Evolutionary conservation across 208 protist species (phyloP).

Genomic region (Acanthamoeba lenticulata): DNA sequence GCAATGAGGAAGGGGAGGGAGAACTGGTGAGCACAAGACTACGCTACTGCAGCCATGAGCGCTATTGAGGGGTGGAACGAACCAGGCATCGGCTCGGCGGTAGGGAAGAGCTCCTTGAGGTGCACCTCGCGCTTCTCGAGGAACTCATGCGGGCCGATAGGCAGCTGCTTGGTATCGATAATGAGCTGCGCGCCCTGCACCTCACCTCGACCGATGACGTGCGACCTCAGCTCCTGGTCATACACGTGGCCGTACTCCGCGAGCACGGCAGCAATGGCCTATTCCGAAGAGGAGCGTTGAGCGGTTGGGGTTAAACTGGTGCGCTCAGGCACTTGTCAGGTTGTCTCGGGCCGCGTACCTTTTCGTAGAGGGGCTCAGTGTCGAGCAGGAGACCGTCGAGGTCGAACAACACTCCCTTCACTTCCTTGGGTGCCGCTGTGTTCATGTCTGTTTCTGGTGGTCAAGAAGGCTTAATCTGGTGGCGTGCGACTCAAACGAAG

Average conservation of each 20-base stretch:
- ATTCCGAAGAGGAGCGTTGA: background rate
- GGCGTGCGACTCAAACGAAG: background rate
- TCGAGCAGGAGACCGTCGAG: slow-evolving; percentile 69
- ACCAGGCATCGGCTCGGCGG: slow-evolving; percentile 56
- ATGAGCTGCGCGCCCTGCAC: slow-evolving; percentile 1
- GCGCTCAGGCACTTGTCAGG: no score
- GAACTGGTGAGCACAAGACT: background rate
- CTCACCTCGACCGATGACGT: background rate
- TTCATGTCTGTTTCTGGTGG: background rate
- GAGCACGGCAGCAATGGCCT: background rate
- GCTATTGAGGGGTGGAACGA: no score
- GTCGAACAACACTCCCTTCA: slow-evolving; percentile 73
- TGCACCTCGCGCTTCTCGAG: slow-evolving; percentile 47
- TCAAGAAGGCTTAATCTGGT: no score
- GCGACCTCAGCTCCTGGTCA: slow-evolving; percentile 49
- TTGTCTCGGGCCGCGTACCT: background rate
- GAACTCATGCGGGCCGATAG: slow-evolving; percentile 65
- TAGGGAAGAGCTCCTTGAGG: slow-evolving; percentile 70
- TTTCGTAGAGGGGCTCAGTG: slow-evolving; percentile 28
- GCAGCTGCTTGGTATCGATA: background rate
- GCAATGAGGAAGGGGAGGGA: background rate
- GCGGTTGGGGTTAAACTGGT: no score
- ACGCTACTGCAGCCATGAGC: background rate
- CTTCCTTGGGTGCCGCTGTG: background rate
- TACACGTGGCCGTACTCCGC: slow-evolving; percentile 44